Evolutionary conservation across 2,329 filamentous ascomycete species (phyloP).

Genomic region (Tolypocladium tropicale): DNA sequence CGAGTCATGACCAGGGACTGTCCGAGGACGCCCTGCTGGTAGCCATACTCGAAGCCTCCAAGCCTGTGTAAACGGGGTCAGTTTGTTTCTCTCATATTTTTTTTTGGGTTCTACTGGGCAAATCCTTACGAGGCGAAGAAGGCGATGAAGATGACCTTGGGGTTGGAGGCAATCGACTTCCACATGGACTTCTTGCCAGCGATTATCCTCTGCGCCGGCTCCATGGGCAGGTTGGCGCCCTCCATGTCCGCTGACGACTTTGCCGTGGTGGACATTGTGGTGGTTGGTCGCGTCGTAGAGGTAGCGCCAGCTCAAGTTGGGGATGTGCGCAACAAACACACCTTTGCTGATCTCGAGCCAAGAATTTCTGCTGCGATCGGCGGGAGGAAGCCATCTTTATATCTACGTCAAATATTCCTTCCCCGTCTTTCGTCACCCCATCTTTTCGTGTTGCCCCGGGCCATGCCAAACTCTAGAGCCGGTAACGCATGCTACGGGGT

Average conservation of each 20-base stretch:
- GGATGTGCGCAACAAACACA: neutral
- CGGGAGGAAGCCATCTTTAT: neutral
- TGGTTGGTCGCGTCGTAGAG: neutral
- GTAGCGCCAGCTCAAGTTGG: neutral
- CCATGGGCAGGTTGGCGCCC: slow-evolving; percentile 5
- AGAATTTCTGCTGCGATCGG: neutral
- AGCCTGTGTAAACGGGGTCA: neutral
- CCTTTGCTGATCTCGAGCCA: neutral
- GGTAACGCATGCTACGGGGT: neutral
- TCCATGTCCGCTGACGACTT: slow-evolving; percentile 5
- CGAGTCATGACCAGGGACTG: slow-evolving; percentile 9
- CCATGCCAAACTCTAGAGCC: neutral
- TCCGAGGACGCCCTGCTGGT: neutral
- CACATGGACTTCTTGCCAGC: slow-evolving; percentile 11
- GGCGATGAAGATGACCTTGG: neutral
- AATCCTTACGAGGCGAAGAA: neutral
- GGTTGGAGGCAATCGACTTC: neutral
- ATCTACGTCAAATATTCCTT: neutral
- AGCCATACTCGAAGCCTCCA: neutral
- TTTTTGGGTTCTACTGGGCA: no score
- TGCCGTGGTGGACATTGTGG: slow-evolving; percentile 3
- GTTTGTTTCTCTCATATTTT: no score
- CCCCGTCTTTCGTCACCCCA: neutral
- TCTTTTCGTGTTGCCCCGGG: neutral
- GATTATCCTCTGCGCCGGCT: slow-evolving; percentile 7